Percentiles rank a stretch among this genome's conserved stretches.
These are phyloP conservation scores for Blastobotrys parvus DNA, from an alignment of 805 yeast species.

Conservation along the genomic window DNA sequence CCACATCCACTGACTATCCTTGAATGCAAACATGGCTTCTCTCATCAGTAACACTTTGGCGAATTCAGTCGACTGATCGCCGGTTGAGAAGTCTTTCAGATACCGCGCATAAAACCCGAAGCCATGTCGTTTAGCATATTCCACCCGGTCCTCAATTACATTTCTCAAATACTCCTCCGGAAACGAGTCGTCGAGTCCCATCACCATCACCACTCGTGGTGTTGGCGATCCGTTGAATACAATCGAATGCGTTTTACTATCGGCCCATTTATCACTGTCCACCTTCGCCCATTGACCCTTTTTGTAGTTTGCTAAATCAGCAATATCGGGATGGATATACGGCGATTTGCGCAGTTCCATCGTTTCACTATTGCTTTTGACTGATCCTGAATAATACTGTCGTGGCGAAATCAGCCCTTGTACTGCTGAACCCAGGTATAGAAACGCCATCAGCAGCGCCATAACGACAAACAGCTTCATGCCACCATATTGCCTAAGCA, in stretches of 20 bases:
- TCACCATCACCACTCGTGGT: conserved; percentile 52
- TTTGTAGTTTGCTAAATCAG: conserved; percentile 18
- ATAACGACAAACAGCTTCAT: too few species aligned
- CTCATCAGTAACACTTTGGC: conserved; percentile 55
- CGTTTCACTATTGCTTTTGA: conserved; percentile 8
- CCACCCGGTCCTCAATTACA: conserved; percentile 78
- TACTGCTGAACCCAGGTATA: too few species aligned
- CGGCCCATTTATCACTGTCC: conserved; percentile 17
- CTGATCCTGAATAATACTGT: not conserved
- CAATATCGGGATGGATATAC: conserved; percentile 21
- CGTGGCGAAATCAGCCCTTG: too few species aligned
- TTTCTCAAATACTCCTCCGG: conserved; percentile 49
- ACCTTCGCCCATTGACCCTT: conserved; percentile 21
- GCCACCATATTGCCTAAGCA: too few species aligned
- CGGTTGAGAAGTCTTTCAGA: conserved; percentile 60
- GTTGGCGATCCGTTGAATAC: conserved; percentile 13
- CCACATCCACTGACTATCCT: conserved; percentile 84
- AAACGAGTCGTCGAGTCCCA: conserved; percentile 66
- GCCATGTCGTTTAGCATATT: conserved; percentile 73
- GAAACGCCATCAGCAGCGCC: too few species aligned
- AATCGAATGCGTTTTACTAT: conserved; percentile 16
- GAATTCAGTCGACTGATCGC: conserved; percentile 72
- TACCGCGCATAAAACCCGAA: conserved; percentile 82
- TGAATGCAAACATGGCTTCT: conserved; percentile 89
- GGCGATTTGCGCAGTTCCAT: conserved; percentile 10